Conservation (phyloP, 2,329 filamentous ascomycete genomes). For the Colletotrichum sp. region DNA sequence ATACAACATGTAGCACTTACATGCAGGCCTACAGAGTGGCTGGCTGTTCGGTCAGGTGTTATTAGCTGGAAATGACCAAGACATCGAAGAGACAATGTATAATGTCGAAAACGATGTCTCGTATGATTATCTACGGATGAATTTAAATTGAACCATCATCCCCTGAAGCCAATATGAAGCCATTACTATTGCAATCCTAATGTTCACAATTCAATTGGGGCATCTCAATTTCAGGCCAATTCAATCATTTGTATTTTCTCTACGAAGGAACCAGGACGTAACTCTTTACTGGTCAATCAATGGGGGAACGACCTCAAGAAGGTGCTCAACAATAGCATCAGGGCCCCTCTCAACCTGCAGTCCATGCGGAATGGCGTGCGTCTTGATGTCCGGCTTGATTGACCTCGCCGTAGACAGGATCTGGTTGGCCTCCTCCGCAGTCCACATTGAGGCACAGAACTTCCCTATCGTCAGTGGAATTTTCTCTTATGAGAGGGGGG, state of each 20-base stretch:
- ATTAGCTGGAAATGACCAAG: no score
- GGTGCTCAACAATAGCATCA: conserved; percentile 59
- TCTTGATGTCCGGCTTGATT: conserved; percentile 51
- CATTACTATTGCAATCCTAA: no score
- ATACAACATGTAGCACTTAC: no score
- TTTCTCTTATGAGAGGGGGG: no score
- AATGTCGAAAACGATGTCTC: no score
- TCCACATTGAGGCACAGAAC: conserved; percentile 66
- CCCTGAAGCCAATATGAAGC: no score
- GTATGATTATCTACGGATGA: no score
- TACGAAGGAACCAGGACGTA: fast-evolving
- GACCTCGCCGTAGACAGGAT: conserved; percentile 49
- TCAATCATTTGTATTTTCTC: background rate
- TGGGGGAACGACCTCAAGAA: conserved; percentile 45
- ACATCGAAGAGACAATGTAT: no score
- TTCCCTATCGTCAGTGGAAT: conserved; percentile 31
- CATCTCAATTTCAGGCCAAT: fast-evolving
- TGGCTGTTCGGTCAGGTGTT: no score
- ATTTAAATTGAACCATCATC: no score
- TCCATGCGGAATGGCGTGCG: conserved; percentile 57
- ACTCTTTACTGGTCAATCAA: conserved; percentile 20
- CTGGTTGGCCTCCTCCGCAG: conserved; percentile 48
- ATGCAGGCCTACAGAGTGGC: no score
- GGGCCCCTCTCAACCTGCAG: conserved; percentile 58
- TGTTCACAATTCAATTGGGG: background rate